Evolutionary conservation across 2,329 filamentous ascomycete species (phyloP), one percentile per base, ranked within the genome.

Genomic region (Fusarium sp.): DNA sequence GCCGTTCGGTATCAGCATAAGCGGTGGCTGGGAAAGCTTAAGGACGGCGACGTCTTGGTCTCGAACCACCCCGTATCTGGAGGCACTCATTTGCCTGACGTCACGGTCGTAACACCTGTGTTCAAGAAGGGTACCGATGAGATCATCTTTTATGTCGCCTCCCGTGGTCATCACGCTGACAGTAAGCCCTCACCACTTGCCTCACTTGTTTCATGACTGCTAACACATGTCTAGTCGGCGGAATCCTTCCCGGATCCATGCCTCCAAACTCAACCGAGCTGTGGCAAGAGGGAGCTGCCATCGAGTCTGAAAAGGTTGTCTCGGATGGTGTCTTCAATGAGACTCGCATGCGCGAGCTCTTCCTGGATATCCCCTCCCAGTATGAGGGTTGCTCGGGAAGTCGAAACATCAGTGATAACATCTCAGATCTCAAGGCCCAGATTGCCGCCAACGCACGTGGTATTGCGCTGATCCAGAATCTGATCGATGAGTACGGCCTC

Each of bases 181-280:
- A 84, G 23, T 48, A 25, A 25, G 43, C 27, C 23, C 13, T 13
- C 0, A 10, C 3, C 4, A 2, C 16, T 48, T 27, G 23, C 18
- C 43, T 2, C 14, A 4, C 8, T 14, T 48, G 14, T 0, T 48
- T 25, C 5, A 25, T 10, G 43, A 6, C 23, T 11, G 14, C 23
- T 48, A 27, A 48, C 43, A 25, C 7, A 6, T 27, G 1, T 18
- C 8, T 10, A 48, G 43, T 97, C 72, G 94, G 94, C 13, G 94
- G 94, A 10, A 95, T 95, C 52, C 86, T 95, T 0, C 93, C 94
- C 0, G 94, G 94, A 0, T 94, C 92, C 2, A 97, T 97, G 94
- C 94, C 94, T 3, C 92, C 94, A 3, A 90, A 93, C 71, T 94
- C 92, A 0, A 88, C 90, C 25, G 88, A 90, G 72, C 85, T 92